phyloP scores from a whole-genome alignment of 768 basidiomycete species.

The Mycena chlorophos region DNA sequence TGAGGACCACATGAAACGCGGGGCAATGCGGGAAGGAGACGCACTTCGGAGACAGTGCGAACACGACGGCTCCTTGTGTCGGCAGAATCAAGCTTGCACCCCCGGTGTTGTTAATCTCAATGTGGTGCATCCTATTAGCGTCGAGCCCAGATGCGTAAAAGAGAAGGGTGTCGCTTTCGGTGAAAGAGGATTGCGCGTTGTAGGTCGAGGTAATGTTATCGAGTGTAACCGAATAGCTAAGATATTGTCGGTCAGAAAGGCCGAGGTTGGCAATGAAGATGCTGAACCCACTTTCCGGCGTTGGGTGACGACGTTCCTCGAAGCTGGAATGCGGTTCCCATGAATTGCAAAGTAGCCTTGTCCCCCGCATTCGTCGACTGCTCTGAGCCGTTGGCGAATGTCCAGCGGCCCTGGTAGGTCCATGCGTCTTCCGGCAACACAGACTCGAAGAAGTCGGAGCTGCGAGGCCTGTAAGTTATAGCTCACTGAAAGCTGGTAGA shows the following conservation, averaged over 20 bases:
- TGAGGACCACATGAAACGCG: not conserved
- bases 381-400: slow-evolving; percentile 29
- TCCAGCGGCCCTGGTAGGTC: slow-evolving; percentile 60
- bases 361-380: slow-evolving; percentile 46
- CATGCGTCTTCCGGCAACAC: slow-evolving; percentile 47
- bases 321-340: slow-evolving; percentile 64
- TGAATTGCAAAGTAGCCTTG: slow-evolving; percentile 42
- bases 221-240: slow-evolving; percentile 27
- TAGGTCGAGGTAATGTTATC: slow-evolving; percentile 50
- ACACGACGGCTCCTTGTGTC: slow-evolving; percentile 52
- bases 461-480: slow-evolving; percentile 4
- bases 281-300: slow-evolving; percentile 55
- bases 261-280: slow-evolving; percentile 24
- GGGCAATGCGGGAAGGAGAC: slow-evolving; percentile 3
- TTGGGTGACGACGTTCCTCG: slow-evolving; percentile 58
- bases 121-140: slow-evolving; percentile 44
- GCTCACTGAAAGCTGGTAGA: not conserved
- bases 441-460: slow-evolving; percentile 37
- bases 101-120: slow-evolving; percentile 59
- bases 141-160: slow-evolving; percentile 67
- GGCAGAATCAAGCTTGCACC: slow-evolving; percentile 50
- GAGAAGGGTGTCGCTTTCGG: slow-evolving; percentile 51
- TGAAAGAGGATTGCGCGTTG: slow-evolving; percentile 55
- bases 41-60: slow-evolving; percentile 17
- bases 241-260: slow-evolving; percentile 1